Evolutionary conservation across 495 filamentous ascomycete species (phyloP), one percentile per base, ranked within the genome.

Genomic region (Hypoxylon rickii): DNA sequence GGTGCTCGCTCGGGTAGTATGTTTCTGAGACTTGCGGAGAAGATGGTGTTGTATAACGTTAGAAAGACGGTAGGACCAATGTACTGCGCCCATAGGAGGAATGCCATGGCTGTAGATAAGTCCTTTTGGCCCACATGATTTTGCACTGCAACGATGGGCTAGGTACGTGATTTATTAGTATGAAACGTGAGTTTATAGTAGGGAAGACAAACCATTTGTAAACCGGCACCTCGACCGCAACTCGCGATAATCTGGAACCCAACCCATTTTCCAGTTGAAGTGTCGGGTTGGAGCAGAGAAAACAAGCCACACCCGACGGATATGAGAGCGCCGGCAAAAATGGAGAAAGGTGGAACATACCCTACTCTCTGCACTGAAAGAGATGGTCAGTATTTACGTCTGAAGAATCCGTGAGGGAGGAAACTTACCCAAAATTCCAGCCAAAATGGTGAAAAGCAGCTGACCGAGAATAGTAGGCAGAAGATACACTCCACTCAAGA

Each of bases 201-300:
- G 32, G n/a, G 34, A n/a, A 13, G 13, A 75, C 55, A 24, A 66
- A 70, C 22, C 24, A 80, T 77, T 53, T 87, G 84, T 68, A 84
- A 72, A 3, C 78, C 81, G 3, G 76, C 58, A 1, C 85, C 85
- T 5, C 81, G 53, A 13, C 84, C 85, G 0, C 82, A 52, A 24
- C 87, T 85, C 43, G 70, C 80, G 7, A 88, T 24, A 24, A 84
- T 71, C 57, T 87, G 84, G 60, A 82, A 87, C 2, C 84, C 83
- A 40, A 87, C 84, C 85, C 83, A 88, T 8, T 73, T 50, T 3
- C 48, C 54, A 2, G 65, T 58, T 19, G 47, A 42, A 3, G 71
- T 72, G 48, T 58, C 58, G 0, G 58, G 29, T 12, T 64, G 65
- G n/a, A 86, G 78, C 0, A 84, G 89, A 1, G 78, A 77, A 67